These are phyloP conservation scores for Sphenostylis stenocarpa DNA, from an alignment of 306 rosid genomes.

Conservation along the genomic window DNA sequence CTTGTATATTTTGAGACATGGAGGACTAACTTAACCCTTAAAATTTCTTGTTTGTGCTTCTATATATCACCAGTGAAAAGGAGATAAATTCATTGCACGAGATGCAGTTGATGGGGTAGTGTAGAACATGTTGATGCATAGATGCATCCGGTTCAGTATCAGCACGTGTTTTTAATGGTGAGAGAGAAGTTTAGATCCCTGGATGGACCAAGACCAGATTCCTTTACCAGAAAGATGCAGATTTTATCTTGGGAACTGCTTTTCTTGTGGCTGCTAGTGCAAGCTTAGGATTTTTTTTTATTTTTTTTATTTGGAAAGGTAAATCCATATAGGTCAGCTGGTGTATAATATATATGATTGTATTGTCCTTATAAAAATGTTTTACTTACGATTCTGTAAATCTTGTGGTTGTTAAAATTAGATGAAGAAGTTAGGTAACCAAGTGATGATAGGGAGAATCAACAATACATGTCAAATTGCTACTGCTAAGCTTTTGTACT, in stretches of 20 bases:
- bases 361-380: conserved; percentile 29
- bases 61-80: not conserved
- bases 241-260: conserved; percentile 15
- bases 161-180: not conserved
- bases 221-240: not conserved
- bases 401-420: not conserved
- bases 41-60: conserved; percentile 28
- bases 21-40: conserved; percentile 34
- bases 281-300: conserved; percentile 24
- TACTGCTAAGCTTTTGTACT: conserved; percentile 10
- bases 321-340: conserved; percentile 25
- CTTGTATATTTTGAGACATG: conserved; percentile 37
- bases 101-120: conserved; percentile 28
- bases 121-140: conserved; percentile 6
- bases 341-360: conserved; percentile 34
- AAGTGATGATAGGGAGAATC: not conserved
- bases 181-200: conserved; percentile 24
- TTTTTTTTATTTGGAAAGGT: conserved; percentile 7
- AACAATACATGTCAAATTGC: conserved; percentile 2
- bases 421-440: conserved; percentile 20
- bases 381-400: conserved; percentile 25
- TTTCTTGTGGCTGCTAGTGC: conserved; percentile 23
- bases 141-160: not conserved
- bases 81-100: conserved; percentile 20
- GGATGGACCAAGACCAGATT: conserved; percentile 24